phyloP scores from a whole-genome alignment of 2,329 filamentous ascomycete species.

The Macrophomina phaseolina region DNA sequence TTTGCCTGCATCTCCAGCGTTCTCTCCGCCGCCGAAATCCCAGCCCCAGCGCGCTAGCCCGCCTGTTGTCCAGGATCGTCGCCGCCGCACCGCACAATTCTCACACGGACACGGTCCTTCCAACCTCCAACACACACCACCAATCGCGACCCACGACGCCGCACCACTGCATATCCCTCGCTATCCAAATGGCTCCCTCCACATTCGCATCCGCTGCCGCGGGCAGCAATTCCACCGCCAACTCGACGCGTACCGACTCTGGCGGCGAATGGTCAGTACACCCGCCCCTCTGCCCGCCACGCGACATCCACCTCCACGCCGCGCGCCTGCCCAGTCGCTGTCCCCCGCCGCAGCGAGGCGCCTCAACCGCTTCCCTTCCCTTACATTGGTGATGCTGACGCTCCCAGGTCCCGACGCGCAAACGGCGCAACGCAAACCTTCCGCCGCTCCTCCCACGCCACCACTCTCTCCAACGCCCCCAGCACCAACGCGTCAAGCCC shows the following conservation, averaged over 20 bases:
- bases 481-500: slow-evolving; percentile 43
- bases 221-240: slow-evolving; percentile 45
- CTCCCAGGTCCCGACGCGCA: slow-evolving; percentile 64
- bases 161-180: background rate
- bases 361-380: background rate
- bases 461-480: slow-evolving; percentile 54
- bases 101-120: slow-evolving; percentile 24
- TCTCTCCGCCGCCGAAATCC: background rate
- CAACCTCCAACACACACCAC: slow-evolving; percentile 19
- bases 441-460: slow-evolving; percentile 66
- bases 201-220: slow-evolving; percentile 59
- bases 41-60: slow-evolving; percentile 19
- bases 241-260: slow-evolving; percentile 50
- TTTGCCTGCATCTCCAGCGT: slow-evolving; percentile 16
- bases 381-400: background rate
- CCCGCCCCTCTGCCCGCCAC: slow-evolving; percentile 26
- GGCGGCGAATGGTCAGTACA: slow-evolving; percentile 54
- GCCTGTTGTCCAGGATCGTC: slow-evolving; percentile 23
- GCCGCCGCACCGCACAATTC: slow-evolving; percentile 25
- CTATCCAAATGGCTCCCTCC: slow-evolving; percentile 50
- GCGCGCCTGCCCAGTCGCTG: background rate
- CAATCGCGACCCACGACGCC: slow-evolving; percentile 18
- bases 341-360: background rate
- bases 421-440: slow-evolving; percentile 73
- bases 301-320: slow-evolving; percentile 28